Conservation (phyloP, 139 green algal species). For the Pseudopediastrum boryanum region DNA sequence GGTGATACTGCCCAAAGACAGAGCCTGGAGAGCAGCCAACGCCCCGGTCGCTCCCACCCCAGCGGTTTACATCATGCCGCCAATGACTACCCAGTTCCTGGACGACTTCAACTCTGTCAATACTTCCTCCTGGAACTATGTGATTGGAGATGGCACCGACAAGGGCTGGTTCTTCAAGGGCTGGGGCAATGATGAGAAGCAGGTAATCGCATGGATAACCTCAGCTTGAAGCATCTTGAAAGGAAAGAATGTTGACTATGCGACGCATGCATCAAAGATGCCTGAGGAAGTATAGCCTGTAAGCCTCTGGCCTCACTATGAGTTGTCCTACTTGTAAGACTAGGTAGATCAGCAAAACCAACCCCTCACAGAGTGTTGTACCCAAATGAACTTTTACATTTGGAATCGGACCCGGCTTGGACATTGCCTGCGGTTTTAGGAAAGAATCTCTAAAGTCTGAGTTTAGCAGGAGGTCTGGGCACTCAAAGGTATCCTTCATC, state of each 20-base stretch:
- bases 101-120: conserved; percentile 13
- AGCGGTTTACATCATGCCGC: neutral
- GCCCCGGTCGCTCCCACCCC: neutral
- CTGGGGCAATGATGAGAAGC: conserved; percentile 9
- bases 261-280: no score
- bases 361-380: no score
- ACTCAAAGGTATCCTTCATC: neutral
- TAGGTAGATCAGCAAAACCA: no score
- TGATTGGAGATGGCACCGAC: conserved; percentile 1
- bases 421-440: neutral
- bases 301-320: no score
- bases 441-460: neutral
- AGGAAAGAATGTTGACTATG: no score
- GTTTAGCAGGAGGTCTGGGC: neutral
- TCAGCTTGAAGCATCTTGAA: no score
- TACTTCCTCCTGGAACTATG: neutral
- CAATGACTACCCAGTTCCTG: neutral
- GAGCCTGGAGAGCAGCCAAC: neutral
- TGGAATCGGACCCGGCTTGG: neutral
- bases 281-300: no score
- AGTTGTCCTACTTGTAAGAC: neutral
- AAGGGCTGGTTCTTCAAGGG: conserved; percentile 14
- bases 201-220: no score
- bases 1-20: neutral
- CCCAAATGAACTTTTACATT: no score